Evolutionary conservation across 345 rosid species (phyloP).

Genomic region (Clausena lansium): DNA sequence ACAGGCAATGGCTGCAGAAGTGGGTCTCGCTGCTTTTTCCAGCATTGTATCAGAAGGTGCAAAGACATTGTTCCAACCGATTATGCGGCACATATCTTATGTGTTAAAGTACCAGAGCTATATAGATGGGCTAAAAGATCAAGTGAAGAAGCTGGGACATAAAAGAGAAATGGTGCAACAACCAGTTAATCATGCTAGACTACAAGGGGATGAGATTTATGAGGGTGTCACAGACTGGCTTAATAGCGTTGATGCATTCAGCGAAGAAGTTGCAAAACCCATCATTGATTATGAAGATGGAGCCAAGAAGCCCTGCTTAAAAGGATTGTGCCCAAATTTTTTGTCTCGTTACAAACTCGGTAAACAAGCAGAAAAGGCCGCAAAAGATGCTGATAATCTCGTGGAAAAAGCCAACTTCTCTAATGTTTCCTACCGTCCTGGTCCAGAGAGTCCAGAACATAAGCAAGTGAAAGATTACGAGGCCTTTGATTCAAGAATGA

Average conservation of each 20-base stretch:
- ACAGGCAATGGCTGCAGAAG: no score
- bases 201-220: conserved; percentile 6
- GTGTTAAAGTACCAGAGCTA: conserved; percentile 9
- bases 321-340: not conserved
- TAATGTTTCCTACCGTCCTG: not conserved
- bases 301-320: not conserved
- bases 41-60: no score
- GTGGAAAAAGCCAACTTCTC: not conserved
- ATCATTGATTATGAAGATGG: not conserved
- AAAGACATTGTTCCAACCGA: no score
- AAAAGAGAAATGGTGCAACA: not conserved
- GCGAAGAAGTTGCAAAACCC: not conserved
- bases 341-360: not conserved
- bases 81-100: not conserved
- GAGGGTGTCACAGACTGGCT: not conserved
- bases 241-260: not conserved
- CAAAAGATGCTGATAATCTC: not conserved
- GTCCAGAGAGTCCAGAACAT: not conserved
- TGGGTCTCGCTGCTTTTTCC: no score
- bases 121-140: not conserved
- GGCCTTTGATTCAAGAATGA: not conserved
- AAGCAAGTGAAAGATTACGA: not conserved
- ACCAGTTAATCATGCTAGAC: not conserved
- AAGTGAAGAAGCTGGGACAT: not conserved
- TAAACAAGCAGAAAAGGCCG: not conserved